Conservation (phyloP, 2,329 filamentous ascomycete species). For the Aspergillus proliferans region DNA sequence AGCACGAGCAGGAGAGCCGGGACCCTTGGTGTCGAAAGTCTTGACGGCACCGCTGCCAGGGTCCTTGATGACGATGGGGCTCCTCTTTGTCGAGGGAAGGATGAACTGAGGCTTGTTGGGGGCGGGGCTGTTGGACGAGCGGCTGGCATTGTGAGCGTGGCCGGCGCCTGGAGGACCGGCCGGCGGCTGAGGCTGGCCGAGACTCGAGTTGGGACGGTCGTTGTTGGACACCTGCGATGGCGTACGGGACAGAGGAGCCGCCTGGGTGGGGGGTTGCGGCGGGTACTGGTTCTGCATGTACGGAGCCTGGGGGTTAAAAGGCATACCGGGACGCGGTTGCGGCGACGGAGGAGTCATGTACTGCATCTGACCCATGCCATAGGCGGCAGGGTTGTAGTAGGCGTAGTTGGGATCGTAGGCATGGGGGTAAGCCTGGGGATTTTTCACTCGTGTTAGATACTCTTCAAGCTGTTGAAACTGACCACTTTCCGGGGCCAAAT, state of each 20-base stretch:
- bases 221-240: constrained; percentile 69
- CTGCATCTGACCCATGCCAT: constrained; percentile 35
- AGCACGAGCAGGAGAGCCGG: constrained; percentile 53
- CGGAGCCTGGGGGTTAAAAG: constrained; percentile 42
- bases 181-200: constrained; percentile 51
- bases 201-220: constrained; percentile 57
- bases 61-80: constrained; percentile 78
- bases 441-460: constrained; percentile 59
- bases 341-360: constrained; percentile 42
- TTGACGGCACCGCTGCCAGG: constrained; percentile 71
- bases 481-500: constrained; percentile 63
- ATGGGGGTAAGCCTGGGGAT: constrained; percentile 57
- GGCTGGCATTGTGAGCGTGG: constrained; percentile 48
- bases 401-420: constrained; percentile 44
- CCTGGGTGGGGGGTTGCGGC: constrained; percentile 47
- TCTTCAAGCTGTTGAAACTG: constrained; percentile 71
- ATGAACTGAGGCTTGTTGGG: constrained; percentile 58
- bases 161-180: constrained; percentile 46
- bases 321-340: constrained; percentile 43
- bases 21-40: constrained; percentile 57
- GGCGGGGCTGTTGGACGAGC: constrained; percentile 50
- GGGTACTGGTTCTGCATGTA: constrained; percentile 51
- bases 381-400: constrained; percentile 37
- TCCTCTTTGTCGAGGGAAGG: constrained; percentile 60
- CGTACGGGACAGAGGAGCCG: constrained; percentile 71